phyloP scores from a whole-genome alignment of 441 rosid genomes.

The Erodium moschatum region DNA sequence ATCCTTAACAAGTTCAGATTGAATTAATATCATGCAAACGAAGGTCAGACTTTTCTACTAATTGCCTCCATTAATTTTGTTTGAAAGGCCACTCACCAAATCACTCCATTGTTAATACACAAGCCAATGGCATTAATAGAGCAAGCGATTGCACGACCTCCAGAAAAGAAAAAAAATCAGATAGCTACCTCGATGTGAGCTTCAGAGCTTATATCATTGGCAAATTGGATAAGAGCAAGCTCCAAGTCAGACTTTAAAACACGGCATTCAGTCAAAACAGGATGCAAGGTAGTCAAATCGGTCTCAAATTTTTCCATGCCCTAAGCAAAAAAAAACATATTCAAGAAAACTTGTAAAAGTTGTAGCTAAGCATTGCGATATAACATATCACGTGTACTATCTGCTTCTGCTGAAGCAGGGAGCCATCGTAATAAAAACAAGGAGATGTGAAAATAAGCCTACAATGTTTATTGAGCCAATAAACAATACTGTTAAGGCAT shows the following conservation, averaged over 20 bases:
- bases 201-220: constrained; percentile 90
- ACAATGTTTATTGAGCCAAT: no score
- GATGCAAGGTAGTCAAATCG: constrained; percentile 65
- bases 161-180: constrained; percentile 9
- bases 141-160: background rate
- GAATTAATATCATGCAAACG: background rate
- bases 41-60: background rate
- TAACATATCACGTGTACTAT: background rate
- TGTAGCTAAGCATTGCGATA: background rate
- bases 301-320: constrained; percentile 61
- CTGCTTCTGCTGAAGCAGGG: background rate
- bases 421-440: background rate
- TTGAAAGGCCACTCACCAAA: background rate
- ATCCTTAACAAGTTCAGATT: background rate
- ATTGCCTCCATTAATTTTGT: background rate
- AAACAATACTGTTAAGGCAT: no score
- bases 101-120: background rate
- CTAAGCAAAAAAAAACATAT: constrained; percentile 27
- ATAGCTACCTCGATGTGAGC: constrained; percentile 74
- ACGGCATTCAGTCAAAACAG: constrained; percentile 86
- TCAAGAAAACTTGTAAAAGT: background rate
- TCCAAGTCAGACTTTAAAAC: constrained; percentile 70
- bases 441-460: no score
- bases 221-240: constrained; percentile 81
- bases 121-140: background rate